Percentiles rank a stretch among this genome's conserved stretches.
Conservation (phyloP, 352 stramenopile species). For the Globisporangium takayamanum region DNA sequence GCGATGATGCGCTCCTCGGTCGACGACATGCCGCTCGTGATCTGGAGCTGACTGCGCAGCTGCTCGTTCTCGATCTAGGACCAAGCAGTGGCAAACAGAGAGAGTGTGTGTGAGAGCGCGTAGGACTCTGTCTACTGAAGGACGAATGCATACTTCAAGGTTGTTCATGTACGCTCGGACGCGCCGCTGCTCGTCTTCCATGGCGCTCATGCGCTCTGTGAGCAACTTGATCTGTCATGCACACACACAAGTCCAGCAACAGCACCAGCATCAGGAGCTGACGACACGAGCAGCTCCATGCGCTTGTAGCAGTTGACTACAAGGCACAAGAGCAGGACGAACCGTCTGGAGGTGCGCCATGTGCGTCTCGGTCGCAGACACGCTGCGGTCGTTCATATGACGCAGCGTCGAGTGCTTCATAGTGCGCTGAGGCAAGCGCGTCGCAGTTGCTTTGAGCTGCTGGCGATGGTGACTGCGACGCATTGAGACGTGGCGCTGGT, state of each 20-base stretch:
- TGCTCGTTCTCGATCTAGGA: conserved; percentile 30
- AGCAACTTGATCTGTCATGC: conserved; percentile 45
- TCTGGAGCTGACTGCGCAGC: conserved; percentile 26
- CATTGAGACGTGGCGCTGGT: conserved; percentile 3
- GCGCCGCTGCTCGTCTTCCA: conserved; percentile 40
- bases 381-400: conserved; percentile 1
- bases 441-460: background rate
- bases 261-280: background rate
- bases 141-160: conserved; percentile 30
- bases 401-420: conserved; percentile 2
- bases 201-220: conserved; percentile 37
- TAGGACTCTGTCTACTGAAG: background rate
- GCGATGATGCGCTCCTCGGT: conserved; percentile 42
- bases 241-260: background rate
- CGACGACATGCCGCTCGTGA: conserved; percentile 15
- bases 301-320: background rate
- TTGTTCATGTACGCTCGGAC: conserved; percentile 25
- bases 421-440: conserved; percentile 1
- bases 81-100: background rate
- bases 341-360: conserved; percentile 39
- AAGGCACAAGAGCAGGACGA: background rate
- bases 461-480: background rate
- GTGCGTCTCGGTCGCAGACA: conserved; percentile 8
- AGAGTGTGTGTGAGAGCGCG: background rate
- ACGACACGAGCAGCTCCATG: background rate